A percentile compares a stretch with the other conserved stretches of the same genome.
These are phyloP conservation scores for Trichoderma sp. DNA, from an alignment of 2,329 filamentous ascomycete species.

Conservation along the genomic window DNA sequence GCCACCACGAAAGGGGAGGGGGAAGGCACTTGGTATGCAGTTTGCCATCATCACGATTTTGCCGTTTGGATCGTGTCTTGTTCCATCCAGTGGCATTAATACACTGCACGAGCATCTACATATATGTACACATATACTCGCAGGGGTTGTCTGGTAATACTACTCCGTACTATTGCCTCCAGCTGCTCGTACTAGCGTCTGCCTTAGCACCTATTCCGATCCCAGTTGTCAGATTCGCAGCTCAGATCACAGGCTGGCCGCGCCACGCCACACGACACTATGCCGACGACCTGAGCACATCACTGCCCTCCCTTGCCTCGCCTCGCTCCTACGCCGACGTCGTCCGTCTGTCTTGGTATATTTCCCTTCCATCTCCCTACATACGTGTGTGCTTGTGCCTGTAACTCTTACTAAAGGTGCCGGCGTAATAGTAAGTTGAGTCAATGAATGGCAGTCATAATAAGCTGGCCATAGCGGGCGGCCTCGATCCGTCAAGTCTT, in stretches of 20 bases:
- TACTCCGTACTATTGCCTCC: not conserved
- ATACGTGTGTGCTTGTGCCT: not conserved
- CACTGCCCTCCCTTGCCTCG: not conserved
- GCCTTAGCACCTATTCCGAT: not conserved
- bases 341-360: not conserved
- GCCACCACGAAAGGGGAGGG: not conserved
- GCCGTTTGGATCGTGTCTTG: not conserved
- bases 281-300: not conserved
- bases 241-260: constrained; percentile 18
- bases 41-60: not conserved
- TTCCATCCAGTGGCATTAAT: not conserved
- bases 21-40: not conserved
- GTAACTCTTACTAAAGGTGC: not conserved
- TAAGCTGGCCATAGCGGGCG: constrained; percentile 6
- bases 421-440: not conserved
- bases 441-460: not conserved
- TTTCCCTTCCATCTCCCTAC: not conserved
- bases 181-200: not conserved
- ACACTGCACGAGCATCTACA: not conserved
- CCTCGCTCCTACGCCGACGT: not conserved
- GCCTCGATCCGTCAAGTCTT: not conserved
- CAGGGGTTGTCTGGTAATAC: not conserved
- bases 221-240: constrained; percentile 12
- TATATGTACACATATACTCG: not conserved
- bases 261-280: not conserved